Evolutionary conservation across 2,329 filamentous ascomycete species (phyloP), one percentile per base, ranked within the genome.

Genomic region (Alternaria novae-zelandiae): DNA sequence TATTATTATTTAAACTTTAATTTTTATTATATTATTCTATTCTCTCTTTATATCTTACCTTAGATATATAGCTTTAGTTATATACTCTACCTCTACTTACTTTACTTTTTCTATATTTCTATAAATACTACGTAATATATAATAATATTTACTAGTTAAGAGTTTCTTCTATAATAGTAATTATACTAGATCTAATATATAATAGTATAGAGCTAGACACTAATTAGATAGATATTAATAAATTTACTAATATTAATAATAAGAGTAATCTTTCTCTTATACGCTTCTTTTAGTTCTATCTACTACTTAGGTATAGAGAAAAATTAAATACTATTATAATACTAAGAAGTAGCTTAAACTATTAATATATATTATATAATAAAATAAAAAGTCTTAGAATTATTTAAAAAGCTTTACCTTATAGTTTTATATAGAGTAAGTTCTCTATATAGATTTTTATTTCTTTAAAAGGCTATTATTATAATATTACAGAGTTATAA

Each of bases 161-260:
- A 56, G 13, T 62, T 67, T 51, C 54, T 63, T 59, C 15, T 49
- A 66, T 28, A 23, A 58, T 41, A 69, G 57, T 11, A 17, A 69
- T 59, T 65, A 67, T 47, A 43, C 65, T 57, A 21, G 44, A 12
- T 61, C 64, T 64, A 30, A 49, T 13, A 61, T 30, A 64, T 20
- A 11, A 63, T 50, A 26, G 53, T 67, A 20, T 65, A 8, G 65
- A 61, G 44, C 57, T 54, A 20, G 61, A 66, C 57, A 70, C 30
- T 25, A 59, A 68, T 61, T 54, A 61, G 32, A 64, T 32, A 57
- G 56, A 68, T 20, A 11, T 60, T 23, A 50, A 67, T 3, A 11
- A 57, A 50, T 61, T 51, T 63, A 36, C 54, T 20, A 32, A 61
- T 25, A 50, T 51, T 11, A 49, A 55, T 15, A 54, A 63, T 59